These are phyloP conservation scores for Dentipellis fragilis DNA, from an alignment of 768 basidiomycete species.

Conservation along the genomic window DNA sequence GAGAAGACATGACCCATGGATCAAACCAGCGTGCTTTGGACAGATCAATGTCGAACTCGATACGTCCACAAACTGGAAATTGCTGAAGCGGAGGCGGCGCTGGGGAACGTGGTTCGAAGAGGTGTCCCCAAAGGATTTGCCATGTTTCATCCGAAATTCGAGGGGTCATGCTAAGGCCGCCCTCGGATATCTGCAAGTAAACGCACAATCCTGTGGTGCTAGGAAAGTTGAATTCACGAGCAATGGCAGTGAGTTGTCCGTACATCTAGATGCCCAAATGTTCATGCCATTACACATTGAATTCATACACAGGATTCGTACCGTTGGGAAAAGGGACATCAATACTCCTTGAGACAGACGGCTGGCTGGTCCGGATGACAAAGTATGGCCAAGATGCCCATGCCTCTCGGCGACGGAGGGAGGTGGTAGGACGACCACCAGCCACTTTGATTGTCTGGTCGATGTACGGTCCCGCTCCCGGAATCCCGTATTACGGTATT, in stretches of 20 bases:
- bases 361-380: slow-evolving; percentile 47
- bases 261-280: slow-evolving; percentile 42
- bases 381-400: slow-evolving; percentile 45
- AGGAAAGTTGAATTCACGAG: slow-evolving; percentile 74
- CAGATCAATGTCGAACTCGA: slow-evolving; percentile 84
- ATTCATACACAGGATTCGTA: slow-evolving; percentile 21
- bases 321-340: slow-evolving; percentile 69
- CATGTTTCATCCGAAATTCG: slow-evolving; percentile 74
- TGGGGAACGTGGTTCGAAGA: slow-evolving; percentile 34
- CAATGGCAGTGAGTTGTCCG: slow-evolving; percentile 68
- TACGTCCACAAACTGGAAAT: slow-evolving; percentile 60
- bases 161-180: slow-evolving; percentile 46
- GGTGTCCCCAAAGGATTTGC: slow-evolving; percentile 59
- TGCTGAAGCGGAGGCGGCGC: slow-evolving; percentile 22
- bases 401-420: slow-evolving; percentile 46
- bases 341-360: slow-evolving; percentile 60
- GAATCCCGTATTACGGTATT: slow-evolving; percentile 38
- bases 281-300: neutral
- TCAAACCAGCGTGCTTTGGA: slow-evolving; percentile 71
- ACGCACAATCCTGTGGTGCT: slow-evolving; percentile 68
- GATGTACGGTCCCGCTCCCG: slow-evolving; percentile 35
- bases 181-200: slow-evolving; percentile 59
- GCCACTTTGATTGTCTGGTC: slow-evolving; percentile 34
- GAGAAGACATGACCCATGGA: slow-evolving; percentile 49
- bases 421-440: slow-evolving; percentile 63